Conservation (phyloP, 306 rosid species). For the Cyclanthera cordifolia region DNA sequence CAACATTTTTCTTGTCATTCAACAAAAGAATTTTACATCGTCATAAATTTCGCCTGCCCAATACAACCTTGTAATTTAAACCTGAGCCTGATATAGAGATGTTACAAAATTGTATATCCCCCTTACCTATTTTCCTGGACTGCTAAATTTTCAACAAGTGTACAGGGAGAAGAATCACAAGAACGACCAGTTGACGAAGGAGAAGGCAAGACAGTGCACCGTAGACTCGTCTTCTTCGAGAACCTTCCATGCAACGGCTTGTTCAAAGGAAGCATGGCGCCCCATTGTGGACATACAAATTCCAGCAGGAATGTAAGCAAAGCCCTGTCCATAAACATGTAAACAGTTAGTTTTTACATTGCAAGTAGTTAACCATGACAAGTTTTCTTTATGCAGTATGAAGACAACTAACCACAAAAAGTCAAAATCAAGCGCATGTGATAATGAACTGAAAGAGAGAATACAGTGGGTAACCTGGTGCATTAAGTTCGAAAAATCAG, state of each 20-base stretch:
- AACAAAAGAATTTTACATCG: neutral
- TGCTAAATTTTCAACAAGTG: neutral
- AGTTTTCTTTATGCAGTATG: neutral
- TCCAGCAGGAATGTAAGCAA: slow-evolving; percentile 67
- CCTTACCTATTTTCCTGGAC: neutral
- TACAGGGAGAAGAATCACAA: slow-evolving; percentile 35
- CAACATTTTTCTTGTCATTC: neutral
- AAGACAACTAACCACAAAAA: no score
- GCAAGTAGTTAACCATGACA: neutral
- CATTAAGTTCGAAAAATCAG: slow-evolving; percentile 76
- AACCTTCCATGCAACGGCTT: slow-evolving; percentile 89
- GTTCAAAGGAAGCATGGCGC: slow-evolving; percentile 69
- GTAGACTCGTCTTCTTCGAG: slow-evolving; percentile 51
- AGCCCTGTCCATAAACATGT: slow-evolving; percentile 34
- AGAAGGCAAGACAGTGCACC: slow-evolving; percentile 82
- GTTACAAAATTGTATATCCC: neutral
- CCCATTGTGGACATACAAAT: slow-evolving; percentile 92
- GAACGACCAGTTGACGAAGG: slow-evolving; percentile 90
- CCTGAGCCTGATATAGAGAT: neutral
- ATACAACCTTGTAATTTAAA: neutral
- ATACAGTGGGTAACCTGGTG: slow-evolving; percentile 42
- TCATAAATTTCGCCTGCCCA: neutral
- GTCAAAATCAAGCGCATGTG: neutral
- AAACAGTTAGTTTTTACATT: neutral
- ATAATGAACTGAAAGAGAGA: neutral